These are phyloP conservation scores for Picea sitchensis DNA, from an alignment of 75 land plant genomes.

Conservation along the genomic window DNA sequence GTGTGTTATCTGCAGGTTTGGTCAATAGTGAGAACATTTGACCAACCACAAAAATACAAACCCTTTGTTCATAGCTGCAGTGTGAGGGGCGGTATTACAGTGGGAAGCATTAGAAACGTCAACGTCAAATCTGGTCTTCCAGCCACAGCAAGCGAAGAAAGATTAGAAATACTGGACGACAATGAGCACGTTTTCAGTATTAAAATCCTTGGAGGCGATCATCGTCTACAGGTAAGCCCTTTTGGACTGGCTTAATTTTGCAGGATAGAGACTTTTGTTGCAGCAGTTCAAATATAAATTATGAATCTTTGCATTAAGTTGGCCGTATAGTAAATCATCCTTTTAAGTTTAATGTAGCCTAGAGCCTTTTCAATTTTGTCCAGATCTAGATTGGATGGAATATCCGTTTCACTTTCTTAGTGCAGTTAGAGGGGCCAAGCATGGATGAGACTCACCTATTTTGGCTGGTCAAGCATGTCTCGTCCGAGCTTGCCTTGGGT, in stretches of 20 bases:
- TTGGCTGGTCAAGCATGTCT: too few relatives aligned
- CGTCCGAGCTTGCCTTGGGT: too few relatives aligned
- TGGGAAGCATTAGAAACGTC: constrained; percentile 63
- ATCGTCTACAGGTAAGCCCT: not conserved
- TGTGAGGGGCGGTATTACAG: constrained; percentile 38
- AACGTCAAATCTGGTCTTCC: constrained; percentile 71
- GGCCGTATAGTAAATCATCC: too few relatives aligned
- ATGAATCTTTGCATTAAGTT: too few relatives aligned
- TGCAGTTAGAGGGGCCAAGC: too few relatives aligned
- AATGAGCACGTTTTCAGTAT: constrained; percentile 53
- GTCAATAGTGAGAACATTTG: constrained; percentile 80
- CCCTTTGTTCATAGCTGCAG: constrained; percentile 68
- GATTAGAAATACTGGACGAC: constrained; percentile 65
- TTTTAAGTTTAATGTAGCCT: too few relatives aligned
- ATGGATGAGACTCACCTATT: too few relatives aligned
- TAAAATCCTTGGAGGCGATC: constrained; percentile 45
- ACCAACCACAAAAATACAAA: constrained; percentile 78
- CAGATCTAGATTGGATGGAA: too few relatives aligned
- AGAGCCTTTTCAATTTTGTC: too few relatives aligned
- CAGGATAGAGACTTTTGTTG: too few relatives aligned
- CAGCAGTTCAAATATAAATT: too few relatives aligned
- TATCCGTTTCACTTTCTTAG: too few relatives aligned
- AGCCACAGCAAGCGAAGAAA: constrained; percentile 67
- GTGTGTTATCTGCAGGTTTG: constrained; percentile 48
- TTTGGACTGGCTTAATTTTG: not conserved